phyloP scores from a whole-genome alignment of 768 basidiomycete species.

The Phanerochaete sordida region DNA sequence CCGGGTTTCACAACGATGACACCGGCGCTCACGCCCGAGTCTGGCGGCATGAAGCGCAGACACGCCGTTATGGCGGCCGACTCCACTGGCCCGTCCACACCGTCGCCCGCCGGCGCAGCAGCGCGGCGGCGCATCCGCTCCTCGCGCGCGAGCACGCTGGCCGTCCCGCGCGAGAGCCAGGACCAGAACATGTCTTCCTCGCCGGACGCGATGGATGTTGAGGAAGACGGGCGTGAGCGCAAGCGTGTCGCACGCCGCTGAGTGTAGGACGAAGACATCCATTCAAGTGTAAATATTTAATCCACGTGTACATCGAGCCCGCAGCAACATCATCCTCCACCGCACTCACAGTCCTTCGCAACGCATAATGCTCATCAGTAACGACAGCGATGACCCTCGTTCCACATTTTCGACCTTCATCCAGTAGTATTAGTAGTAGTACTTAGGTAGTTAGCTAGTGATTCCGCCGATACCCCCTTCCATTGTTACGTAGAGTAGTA shows the following conservation, averaged over 20 bases:
- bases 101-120: conserved; percentile 33
- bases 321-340: background rate
- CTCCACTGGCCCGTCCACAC: conserved; percentile 30
- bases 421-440: conserved; percentile 1
- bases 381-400: background rate
- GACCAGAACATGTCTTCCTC: conserved; percentile 26
- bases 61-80: conserved; percentile 79
- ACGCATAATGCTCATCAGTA: background rate
- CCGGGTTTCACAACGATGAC: conserved; percentile 14
- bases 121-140: conserved; percentile 57
- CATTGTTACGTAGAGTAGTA: conserved; percentile 3
- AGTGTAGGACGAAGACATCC: conserved; percentile 7
- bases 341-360: background rate
- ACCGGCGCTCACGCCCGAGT: conserved; percentile 30
- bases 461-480: conserved; percentile 1
- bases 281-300: conserved; percentile 1
- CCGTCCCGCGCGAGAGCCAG: conserved; percentile 34
- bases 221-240: conserved; percentile 73
- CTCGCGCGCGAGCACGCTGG: conserved; percentile 29
- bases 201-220: conserved; percentile 58
- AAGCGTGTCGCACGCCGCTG: conserved; percentile 70
- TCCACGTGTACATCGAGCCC: background rate
- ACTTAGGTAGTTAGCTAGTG: background rate
- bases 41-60: conserved; percentile 66
- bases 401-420: background rate